Evolutionary conservation across 306 rosid species (phyloP).

Genomic region (Cucurbita ficifolia): DNA sequence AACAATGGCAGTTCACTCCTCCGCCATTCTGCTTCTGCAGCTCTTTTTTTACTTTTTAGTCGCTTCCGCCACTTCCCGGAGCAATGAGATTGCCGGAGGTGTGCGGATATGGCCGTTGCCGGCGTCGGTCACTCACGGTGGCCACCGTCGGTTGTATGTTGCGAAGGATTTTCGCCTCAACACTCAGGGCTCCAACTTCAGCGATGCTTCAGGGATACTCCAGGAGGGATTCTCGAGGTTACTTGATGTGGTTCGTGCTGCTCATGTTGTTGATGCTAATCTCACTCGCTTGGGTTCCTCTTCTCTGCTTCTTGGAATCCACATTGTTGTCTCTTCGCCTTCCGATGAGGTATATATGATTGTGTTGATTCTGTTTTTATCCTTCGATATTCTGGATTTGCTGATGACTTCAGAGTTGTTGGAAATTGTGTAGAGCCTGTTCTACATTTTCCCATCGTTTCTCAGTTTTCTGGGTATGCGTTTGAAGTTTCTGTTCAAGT

Average conservation of each 20-base stretch:
- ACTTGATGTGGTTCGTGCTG: not conserved
- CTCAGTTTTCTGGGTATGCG: not conserved
- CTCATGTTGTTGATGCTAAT: constrained; percentile 8
- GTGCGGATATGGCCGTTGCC: constrained; percentile 27
- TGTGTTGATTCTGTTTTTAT: not conserved
- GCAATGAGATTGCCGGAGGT: not conserved
- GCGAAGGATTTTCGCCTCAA: constrained; percentile 12
- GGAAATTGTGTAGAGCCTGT: not conserved
- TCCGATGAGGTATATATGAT: constrained; percentile 12
- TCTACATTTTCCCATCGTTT: not conserved
- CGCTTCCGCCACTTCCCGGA: not conserved
- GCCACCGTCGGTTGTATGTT: not conserved
- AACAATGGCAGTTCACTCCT: not conserved
- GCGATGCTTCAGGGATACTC: constrained; percentile 19
- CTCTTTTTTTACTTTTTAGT: not conserved
- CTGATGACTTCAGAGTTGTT: not conserved
- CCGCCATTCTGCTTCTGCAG: not conserved
- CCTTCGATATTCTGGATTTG: not conserved
- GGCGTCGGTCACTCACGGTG: constrained; percentile 7
- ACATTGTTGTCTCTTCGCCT: constrained; percentile 21
- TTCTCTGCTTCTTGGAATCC: constrained; percentile 19
- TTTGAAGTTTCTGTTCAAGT: not conserved
- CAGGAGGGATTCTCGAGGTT: constrained; percentile 22
- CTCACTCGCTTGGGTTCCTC: not conserved
- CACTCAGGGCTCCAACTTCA: constrained; percentile 13